phyloP scores from a whole-genome alignment of 768 basidiomycete species.

The Hysterangium stoloniferum region DNA sequence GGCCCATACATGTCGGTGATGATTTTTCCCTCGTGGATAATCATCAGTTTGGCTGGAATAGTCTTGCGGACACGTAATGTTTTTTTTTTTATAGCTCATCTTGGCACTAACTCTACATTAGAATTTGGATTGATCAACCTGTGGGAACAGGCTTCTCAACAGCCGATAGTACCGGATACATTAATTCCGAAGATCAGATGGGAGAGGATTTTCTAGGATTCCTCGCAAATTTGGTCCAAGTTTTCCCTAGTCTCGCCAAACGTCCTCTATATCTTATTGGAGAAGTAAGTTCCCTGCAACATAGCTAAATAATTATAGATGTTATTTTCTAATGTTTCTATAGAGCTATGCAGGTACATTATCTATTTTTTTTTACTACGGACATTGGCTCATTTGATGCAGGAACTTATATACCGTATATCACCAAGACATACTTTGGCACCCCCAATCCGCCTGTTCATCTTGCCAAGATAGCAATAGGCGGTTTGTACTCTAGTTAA shows the following conservation, averaged over 20 bases:
- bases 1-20: conserved; percentile 51
- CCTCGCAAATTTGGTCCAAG: conserved; percentile 59
- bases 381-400: too few species aligned
- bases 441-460: conserved; percentile 58
- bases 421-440: conserved; percentile 62
- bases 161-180: conserved; percentile 51
- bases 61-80: conserved; percentile 37
- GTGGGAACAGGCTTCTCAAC: conserved; percentile 65
- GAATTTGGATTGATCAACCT: conserved; percentile 70
- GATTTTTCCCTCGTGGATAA: conserved; percentile 46
- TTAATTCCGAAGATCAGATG: conserved; percentile 59
- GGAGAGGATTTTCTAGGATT: conserved; percentile 56
- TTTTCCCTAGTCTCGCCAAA: conserved; percentile 60
- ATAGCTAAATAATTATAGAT: too few species aligned
- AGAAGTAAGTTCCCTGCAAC: conserved; percentile 32
- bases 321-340: background rate
- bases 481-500: too few species aligned
- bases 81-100: background rate
- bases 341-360: conserved; percentile 65
- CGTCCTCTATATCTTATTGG: conserved; percentile 65
- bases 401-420: conserved; percentile 49
- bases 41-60: conserved; percentile 49
- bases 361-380: too few species aligned
- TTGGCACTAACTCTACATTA: too few species aligned
- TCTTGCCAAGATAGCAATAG: conserved; percentile 61